phyloP scores from a whole-genome alignment of 2,329 filamentous ascomycete genomes.

The Didymellaceae sp. region DNA sequence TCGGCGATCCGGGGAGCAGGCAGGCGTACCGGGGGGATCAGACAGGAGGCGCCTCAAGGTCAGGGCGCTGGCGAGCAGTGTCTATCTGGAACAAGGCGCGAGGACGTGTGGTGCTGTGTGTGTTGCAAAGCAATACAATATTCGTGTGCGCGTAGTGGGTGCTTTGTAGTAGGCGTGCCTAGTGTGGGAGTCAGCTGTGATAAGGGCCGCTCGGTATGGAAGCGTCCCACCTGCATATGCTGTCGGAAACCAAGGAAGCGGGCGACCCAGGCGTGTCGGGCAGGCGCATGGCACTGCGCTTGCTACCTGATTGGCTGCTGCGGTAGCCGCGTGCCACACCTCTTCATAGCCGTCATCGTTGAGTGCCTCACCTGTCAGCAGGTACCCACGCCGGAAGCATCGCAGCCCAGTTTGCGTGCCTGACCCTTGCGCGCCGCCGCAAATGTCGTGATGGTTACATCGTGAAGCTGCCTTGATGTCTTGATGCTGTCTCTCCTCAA shows the following conservation, averaged over 20 bases:
- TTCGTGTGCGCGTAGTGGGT: conserved; percentile 18
- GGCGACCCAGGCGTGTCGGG: conserved; percentile 14
- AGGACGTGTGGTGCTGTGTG: conserved; percentile 2
- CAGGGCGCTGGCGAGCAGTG: conserved; percentile 11
- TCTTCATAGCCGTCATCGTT: conserved; percentile 15
- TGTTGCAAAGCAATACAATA: conserved; percentile 2
- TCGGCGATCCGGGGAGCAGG: conserved; percentile 33
- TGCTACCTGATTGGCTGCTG: conserved; percentile 9
- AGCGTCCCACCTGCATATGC: conserved; percentile 11
- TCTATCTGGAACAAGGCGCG: conserved; percentile 4
- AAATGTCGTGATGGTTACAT: conserved; percentile 17
- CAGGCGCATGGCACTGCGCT: conserved; percentile 16
- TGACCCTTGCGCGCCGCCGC: conserved; percentile 12
- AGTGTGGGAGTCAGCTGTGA: conserved; percentile 19
- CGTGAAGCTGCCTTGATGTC: conserved; percentile 3
- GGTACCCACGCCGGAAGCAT: conserved; percentile 17
- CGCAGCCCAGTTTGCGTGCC: conserved; percentile 1
- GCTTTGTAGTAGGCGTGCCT: conserved; percentile 14
- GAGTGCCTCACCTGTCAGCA: conserved; percentile 15
- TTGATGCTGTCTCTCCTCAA: conserved; percentile 1
- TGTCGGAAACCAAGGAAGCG: conserved; percentile 17
- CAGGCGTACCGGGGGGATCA: conserved; percentile 8
- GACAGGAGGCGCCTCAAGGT: conserved; percentile 16
- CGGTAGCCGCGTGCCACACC: conserved; percentile 5
- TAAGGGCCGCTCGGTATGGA: conserved; percentile 13